Evolutionary conservation across 345 rosid species (phyloP).

Genomic region (Sisymbrium altissimum): DNA sequence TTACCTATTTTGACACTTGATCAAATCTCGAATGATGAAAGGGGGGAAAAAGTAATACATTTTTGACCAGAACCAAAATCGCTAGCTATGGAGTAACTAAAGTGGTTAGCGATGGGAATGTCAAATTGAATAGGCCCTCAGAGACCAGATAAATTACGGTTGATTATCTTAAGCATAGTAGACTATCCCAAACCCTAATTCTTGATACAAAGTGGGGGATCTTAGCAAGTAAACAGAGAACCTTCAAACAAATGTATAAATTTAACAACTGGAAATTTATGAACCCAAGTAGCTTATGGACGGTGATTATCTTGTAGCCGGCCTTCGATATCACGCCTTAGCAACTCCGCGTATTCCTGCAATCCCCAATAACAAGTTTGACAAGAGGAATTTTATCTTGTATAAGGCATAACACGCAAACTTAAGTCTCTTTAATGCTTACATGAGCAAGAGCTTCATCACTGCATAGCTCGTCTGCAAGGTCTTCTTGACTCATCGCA

Average conservation of each 20-base stretch:
- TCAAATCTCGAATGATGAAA: no score
- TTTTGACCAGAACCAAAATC: no score
- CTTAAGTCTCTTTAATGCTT: constrained; percentile 19
- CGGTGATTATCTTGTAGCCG: constrained; percentile 39
- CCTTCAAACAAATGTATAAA: not conserved
- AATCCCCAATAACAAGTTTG: not conserved
- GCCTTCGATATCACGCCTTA: constrained; percentile 45
- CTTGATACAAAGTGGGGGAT: constrained; percentile 14
- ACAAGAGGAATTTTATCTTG: not conserved
- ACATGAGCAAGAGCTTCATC: constrained; percentile 61
- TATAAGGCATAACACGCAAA: not conserved
- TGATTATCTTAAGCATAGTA: not conserved
- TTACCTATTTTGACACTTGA: no score
- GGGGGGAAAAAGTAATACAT: no score
- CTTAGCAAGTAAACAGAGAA: not conserved
- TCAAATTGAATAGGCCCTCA: not conserved
- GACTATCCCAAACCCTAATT: constrained; percentile 2
- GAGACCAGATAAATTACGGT: constrained; percentile 3
- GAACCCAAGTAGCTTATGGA: constrained; percentile 10
- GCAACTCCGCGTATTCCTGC: constrained; percentile 70
- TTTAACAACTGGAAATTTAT: not conserved
- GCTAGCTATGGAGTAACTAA: no score
- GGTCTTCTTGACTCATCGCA: constrained; percentile 40
- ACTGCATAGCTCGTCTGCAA: constrained; percentile 48
- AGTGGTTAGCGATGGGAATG: not conserved